Base-by-base conservation (phyloP, 2,329 filamentous ascomycete genomes). In the Aspergillus tubingensis region DNA sequence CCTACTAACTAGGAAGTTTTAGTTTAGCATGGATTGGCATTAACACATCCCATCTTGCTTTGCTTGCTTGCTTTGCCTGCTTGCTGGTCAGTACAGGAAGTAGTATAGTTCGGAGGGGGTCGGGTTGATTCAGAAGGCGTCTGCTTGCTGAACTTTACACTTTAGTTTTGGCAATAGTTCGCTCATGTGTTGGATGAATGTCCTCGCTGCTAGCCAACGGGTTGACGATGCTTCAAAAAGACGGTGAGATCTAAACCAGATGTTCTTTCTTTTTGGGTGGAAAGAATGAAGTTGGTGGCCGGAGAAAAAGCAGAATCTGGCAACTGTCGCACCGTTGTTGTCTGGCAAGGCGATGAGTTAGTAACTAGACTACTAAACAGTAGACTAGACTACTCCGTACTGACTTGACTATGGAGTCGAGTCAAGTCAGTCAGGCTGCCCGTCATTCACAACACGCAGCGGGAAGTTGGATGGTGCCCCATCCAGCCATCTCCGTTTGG, bases 401-500 rank as follows among this genome's bases (percentile, higher is more conserved):
- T 27, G 25, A 27, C 25, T 32, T 27, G 25, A 27, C 25, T 32
- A 32, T 32, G 17, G 7, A 32, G 10, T 27, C 25, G 8, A 27
- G 7, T 27, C 25, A 27, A 27, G 25, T 27, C 27, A 36, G 32
- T 44, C 41, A 44, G 41, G 41, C 41, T 54, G 52, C 47, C 25
- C 47, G 47, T 50, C 47, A 50, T 50, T 27, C 25, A 30, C 7
- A 30, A 21, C 17, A 44, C 41, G 41, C 41, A 44, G 41, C 41
- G 41, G 41, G 41, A 44, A 44, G 25, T 15, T n/a, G 47, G n/a
- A 32, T 25, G 53, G 53, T 25, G 43, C 53, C 23, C 53, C 53
- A 43, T 55, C 53, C 39, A 43, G 52, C 52, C 52, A 27, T 21
- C 43, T 44, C 53, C 39, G 53, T 55, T 55, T 55, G 53, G 43